phyloP scores from a whole-genome alignment of 1,139 yeast species.

The Debaryomyces fabryi region DNA sequence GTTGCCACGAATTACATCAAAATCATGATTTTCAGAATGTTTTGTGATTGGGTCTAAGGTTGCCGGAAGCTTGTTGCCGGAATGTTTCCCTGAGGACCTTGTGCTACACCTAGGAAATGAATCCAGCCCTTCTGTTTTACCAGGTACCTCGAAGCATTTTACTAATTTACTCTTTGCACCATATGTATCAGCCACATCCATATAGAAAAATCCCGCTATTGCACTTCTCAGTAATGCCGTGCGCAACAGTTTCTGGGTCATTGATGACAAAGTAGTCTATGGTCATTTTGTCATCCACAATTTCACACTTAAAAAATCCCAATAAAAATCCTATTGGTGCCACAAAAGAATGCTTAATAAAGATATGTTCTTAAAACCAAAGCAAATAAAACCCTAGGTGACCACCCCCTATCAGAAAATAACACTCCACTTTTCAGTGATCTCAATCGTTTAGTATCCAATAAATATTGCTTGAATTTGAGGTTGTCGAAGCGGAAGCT shows the following conservation, averaged over 20 bases:
- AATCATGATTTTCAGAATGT: too few species aligned
- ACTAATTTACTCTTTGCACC: not conserved
- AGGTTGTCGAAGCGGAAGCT: too few species aligned
- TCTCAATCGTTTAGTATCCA: too few species aligned
- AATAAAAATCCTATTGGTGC: slow-evolving; percentile 9
- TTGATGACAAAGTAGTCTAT: too few species aligned
- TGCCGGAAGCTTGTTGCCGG: too few species aligned
- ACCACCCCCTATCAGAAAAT: not conserved
- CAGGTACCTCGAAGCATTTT: not conserved
- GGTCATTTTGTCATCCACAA: too few species aligned
- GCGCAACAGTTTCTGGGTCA: slow-evolving; percentile 21
- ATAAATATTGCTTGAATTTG: too few species aligned
- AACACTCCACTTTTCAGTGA: too few species aligned
- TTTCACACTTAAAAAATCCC: too few species aligned
- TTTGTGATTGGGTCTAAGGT: too few species aligned
- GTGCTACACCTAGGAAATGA: not conserved
- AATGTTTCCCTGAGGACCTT: too few species aligned
- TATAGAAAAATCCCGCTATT: slow-evolving; percentile 6
- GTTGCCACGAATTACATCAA: too few species aligned
- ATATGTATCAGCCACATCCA: not conserved
- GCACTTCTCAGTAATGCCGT: slow-evolving; percentile 8
- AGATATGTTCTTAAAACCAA: slow-evolving; percentile 8
- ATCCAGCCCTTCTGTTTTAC: slow-evolving; percentile 3
- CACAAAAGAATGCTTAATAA: slow-evolving; percentile 9
- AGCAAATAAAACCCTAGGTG: slow-evolving; percentile 2